Percentiles rank a stretch among this genome's conserved stretches.
Conservation (phyloP, 164 flowering plant genomes). For the Annona squamosa region DNA sequence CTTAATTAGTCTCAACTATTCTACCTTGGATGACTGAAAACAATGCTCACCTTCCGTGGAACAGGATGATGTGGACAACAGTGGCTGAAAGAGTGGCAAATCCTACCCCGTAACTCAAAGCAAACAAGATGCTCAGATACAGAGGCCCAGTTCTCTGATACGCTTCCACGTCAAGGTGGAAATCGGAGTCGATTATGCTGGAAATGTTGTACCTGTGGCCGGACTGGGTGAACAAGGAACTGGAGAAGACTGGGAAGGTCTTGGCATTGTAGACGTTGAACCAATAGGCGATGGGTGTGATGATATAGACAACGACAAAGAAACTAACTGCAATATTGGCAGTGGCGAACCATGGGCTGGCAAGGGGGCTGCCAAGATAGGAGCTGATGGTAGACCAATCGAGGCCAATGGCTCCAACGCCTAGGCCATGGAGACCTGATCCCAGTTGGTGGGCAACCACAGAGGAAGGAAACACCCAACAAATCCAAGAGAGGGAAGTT, state of each 20-base stretch:
- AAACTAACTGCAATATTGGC: conserved; percentile 72
- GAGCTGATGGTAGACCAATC: conserved; percentile 76
- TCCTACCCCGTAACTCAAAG: conserved; percentile 60
- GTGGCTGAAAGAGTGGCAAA: conserved; percentile 76
- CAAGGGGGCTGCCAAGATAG: conserved; percentile 78
- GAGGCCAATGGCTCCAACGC: conserved; percentile 52
- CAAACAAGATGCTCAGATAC: conserved; percentile 65
- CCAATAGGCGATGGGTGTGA: conserved; percentile 62
- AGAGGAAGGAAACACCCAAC: conserved; percentile 57
- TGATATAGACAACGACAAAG: conserved; percentile 46
- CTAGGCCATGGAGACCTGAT: conserved; percentile 71
- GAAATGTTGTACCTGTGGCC: conserved; percentile 52
- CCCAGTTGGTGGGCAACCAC: conserved; percentile 71
- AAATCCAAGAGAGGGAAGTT: conserved; percentile 72
- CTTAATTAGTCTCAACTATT: too few species aligned
- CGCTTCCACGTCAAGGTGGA: conserved; percentile 47
- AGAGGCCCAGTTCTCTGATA: conserved; percentile 52
- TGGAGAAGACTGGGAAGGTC: conserved; percentile 63
- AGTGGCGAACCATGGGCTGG: conserved; percentile 90
- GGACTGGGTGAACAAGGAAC: conserved; percentile 35
- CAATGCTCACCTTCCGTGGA: conserved; percentile 61
- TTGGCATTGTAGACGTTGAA: conserved; percentile 59
- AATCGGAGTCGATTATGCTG: conserved; percentile 46
- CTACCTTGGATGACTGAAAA: too few species aligned
- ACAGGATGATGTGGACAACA: conserved; percentile 52